These are phyloP conservation scores for Marasmius sp. DNA, from an alignment of 1,284 basidiomycete species.

Conservation along the genomic window DNA sequence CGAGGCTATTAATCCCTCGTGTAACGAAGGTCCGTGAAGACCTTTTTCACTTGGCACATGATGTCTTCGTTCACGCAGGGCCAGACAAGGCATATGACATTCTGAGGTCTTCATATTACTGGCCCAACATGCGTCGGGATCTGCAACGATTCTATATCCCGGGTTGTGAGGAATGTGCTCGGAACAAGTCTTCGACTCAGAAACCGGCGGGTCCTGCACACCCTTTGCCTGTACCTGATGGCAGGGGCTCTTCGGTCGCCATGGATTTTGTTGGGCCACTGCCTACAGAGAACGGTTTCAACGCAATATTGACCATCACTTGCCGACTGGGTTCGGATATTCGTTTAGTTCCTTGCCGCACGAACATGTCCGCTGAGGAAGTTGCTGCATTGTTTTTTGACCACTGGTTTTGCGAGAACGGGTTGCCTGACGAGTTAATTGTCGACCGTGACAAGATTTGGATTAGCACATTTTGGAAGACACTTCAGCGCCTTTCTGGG, in stretches of 20 bases:
- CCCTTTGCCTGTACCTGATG: constrained; percentile 28
- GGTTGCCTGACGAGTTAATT: constrained; percentile 23
- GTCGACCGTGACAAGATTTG: constrained; percentile 28
- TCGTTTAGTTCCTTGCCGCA: constrained; percentile 27
- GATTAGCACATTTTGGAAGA: constrained; percentile 24
- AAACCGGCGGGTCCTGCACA: constrained; percentile 26
- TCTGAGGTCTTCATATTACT: constrained; percentile 29
- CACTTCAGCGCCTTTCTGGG: constrained; percentile 24
- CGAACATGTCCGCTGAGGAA: constrained; percentile 29
- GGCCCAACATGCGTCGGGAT: constrained; percentile 32
- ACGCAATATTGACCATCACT: constrained; percentile 39
- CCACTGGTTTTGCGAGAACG: constrained; percentile 38
- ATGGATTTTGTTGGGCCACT: constrained; percentile 36
- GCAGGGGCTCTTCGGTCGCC: constrained; percentile 20
- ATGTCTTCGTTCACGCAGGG: constrained; percentile 20
- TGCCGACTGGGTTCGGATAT: constrained; percentile 36
- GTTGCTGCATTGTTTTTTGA: constrained; percentile 31
- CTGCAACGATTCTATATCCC: constrained; percentile 29
- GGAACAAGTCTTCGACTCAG: constrained; percentile 23
- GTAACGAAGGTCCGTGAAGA: constrained; percentile 14
- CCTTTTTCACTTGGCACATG: constrained; percentile 21
- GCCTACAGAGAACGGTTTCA: constrained; percentile 22
- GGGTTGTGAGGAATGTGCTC: constrained; percentile 33
- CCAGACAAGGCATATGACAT: constrained; percentile 19
- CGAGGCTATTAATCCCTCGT: constrained; percentile 24